Base-by-base conservation (phyloP, 257 asterid species). In the Salvia hispanica region DNA sequence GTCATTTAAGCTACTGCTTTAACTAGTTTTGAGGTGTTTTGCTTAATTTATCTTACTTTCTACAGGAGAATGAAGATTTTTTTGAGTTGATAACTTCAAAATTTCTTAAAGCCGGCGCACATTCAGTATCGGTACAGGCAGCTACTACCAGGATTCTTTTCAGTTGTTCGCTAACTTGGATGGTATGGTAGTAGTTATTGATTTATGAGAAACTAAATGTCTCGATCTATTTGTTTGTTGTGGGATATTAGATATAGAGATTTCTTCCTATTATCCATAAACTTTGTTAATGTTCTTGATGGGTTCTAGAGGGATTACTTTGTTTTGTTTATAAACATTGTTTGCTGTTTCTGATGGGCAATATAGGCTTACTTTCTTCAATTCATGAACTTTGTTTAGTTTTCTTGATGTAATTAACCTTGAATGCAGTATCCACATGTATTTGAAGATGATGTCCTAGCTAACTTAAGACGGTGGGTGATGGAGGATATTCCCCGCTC, bases 41-140 rank as follows among this genome's bases (percentile, higher is more conserved):
- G 67, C 73, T 45, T 56, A 66, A 18, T 42, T 21, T 40, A 13
- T 39, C 4, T 72, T 65, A 74, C 55, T 71, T 64, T 78, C 60
- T 83, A 79, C 96, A 94, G 99, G 99, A 94, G 69, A 91, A 91
- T 51, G 96, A 91, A 65, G 97, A 94, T 67, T 94, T 88, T 58
- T 94, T 91, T 57, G 97, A 91, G 16, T 70, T 91, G 85, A 72
- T 94, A 78, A 84, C 99, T n/a, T 76, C 91, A 7, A 91, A 80
- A 66, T 87, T 86, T 78, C 75, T 94, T 1, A 25, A 25, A 61
- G 70, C 84, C 54, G 99, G 81, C 72, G 76, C 84, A 76, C 85
- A 88, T 73, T 86, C 98, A 48, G 74, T 79, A 70, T 77, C 96
- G 16, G 84, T 87, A 50, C 88, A 77, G 66, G 95, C 99, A 25